Base-by-base conservation (phyloP, 225 moss, liverwort and hornwort genomes). In the Polytrichum commune region DNA sequence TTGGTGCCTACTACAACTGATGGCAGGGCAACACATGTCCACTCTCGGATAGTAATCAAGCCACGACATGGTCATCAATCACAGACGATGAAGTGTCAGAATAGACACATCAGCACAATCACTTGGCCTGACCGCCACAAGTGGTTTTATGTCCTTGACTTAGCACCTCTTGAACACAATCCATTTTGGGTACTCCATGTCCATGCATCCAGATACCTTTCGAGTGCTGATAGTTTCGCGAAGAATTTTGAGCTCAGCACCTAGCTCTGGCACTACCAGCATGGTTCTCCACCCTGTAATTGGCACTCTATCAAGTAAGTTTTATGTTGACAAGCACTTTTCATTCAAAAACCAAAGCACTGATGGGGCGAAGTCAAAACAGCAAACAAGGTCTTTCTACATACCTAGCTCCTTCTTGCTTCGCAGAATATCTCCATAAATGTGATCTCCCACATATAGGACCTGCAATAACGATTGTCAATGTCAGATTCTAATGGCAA, bases 391-490 rank as follows among this genome's bases (percentile, higher is more conserved):
- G 16, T 3, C 58, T 20, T 22, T 7, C 58, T 58, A 63, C 78
- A 69, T 85, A 95, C 92, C 95, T 60, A 95, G 85, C 81, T 91
- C 93, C 67, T 97, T 97, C 83, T 97, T 97, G 89, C 96, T 97
- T 78, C 93, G 79, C 76, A 97, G 75, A 71, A 97, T 97, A 82
- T 97, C 96, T 24, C 93, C 96, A 78, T 97, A 97, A 28, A 97
- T 97, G 71, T 97, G 96, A 72, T 93, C 96, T 72, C 96, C 96
- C 65, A 86, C 96, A 74, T 97, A 97, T 72, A 97, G 75, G 66
- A 96, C 92, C 96, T 96, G 78, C 63, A 70, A 2, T 60, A 64
- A 64, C n/a, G 19, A 26, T 63, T 53, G 58, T 54, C 70, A 67
- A 65, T 53, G 61, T 71, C 64, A 68, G 73, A 68, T 46, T 46